Evolutionary conservation across 1,139 yeast genomes (phyloP).

Genomic region (Taphrina populina): DNA sequence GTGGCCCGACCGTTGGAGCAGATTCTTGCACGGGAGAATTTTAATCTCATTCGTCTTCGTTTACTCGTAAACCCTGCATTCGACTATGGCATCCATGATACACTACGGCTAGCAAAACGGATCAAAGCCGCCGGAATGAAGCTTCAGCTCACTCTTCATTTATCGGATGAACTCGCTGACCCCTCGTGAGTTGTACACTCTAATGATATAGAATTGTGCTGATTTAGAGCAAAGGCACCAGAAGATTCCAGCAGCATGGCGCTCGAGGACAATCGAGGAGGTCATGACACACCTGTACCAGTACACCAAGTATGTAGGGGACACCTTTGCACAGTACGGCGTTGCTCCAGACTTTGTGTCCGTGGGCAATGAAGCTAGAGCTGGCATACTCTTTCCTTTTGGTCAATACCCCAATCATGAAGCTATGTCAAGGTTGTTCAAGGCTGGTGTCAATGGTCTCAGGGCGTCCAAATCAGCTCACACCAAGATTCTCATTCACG

Average conservation of each 20-base stretch:
- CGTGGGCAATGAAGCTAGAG: not conserved
- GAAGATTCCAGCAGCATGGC: not conserved
- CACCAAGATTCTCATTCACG: not conserved
- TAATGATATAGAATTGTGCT: not conserved
- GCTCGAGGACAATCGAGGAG: not conserved
- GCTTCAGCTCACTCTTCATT: not conserved
- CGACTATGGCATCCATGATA: not conserved
- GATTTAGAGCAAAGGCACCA: not conserved
- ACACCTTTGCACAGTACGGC: not conserved
- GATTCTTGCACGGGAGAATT: not conserved
- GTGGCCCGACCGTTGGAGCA: not conserved
- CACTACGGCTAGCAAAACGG: not conserved
- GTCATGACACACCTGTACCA: not conserved
- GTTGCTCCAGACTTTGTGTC: not conserved
- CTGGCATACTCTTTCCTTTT: not conserved
- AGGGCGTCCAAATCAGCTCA: not conserved
- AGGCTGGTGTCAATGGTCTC: not conserved
- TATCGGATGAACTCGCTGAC: not conserved
- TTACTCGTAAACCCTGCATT: not conserved
- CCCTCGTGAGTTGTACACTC: not conserved
- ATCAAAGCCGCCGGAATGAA: not conserved
- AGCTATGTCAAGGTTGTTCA: not conserved
- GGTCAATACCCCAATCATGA: not conserved
- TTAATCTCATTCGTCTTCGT: not conserved
- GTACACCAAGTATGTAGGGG: not conserved